Base-by-base conservation (phyloP, 176 grass and related monocot genomes). In the Guadua angustifolia region DNA sequence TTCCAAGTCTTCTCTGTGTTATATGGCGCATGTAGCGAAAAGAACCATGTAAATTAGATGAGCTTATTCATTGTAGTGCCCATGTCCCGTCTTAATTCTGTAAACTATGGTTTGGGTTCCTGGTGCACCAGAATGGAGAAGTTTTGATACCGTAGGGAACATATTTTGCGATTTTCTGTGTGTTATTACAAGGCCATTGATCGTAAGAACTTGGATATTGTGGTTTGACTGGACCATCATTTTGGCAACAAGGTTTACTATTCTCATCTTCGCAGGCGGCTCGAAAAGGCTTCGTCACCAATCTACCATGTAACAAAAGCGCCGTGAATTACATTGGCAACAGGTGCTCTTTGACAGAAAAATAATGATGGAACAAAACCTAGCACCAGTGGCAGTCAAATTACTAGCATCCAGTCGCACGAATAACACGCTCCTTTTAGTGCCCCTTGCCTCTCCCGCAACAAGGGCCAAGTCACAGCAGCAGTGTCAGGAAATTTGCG, bases 11-110 rank as follows among this genome's bases (percentile, higher is more conserved):
- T 84, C 43, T 61, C 6, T 15, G 2, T 65, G 40, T 60, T 49
- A 78, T 52, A 52, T 45, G 55, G 2, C 49, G 56, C 44, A 80
- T 71, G 71, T 75, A 69, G 42, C 69, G 50, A 69, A 62, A 75
- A 16, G 19, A 82, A 53, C 2, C 49, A 38, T 89, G 69, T 89
- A 85, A 59, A 89, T 85, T 80, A 45, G 39, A 69, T 51, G n/a
- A 35, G 29, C 15, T 52, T 61, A 51, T 61, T 50, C 40, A 40
- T 84, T 79, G 25, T 71, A 69, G 49, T 69, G 25, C 25, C n/a
- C 5, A 1, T 42, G 13, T 22, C 12, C 35, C 12, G 52, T 76
- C 26, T 21, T 77, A 18, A 10, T 80, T 80, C 18, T 86, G 58
- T 86, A 74, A 65, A 59, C 55, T 74, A 63, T 33, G 21, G 14